These are phyloP conservation scores for Pythium brachiatum DNA, from an alignment of 352 stramenopile genomes.

Conservation along the genomic window DNA sequence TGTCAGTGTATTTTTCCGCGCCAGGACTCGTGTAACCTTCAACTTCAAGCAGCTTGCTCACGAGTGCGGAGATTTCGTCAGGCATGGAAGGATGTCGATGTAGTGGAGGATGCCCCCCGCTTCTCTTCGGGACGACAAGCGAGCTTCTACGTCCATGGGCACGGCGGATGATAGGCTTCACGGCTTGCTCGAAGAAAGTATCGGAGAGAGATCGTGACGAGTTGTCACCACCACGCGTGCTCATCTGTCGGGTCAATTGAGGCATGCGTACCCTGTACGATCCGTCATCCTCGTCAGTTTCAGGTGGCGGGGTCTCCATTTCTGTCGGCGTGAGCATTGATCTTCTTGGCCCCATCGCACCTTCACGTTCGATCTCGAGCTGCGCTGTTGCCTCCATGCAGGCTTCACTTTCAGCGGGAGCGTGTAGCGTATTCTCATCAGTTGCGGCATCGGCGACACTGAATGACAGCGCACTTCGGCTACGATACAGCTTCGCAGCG, in stretches of 20 bases:
- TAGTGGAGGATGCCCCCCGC: conserved; percentile 13
- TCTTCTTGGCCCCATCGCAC: not conserved
- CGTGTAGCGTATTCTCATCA: not conserved
- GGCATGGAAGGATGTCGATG: conserved; percentile 36
- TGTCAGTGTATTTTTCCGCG: not conserved
- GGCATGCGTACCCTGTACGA: not conserved
- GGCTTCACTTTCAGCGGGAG: not conserved
- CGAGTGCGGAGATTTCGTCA: conserved; percentile 41
- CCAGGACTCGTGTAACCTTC: conserved; percentile 39
- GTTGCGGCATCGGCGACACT: not conserved
- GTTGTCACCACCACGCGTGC: not conserved
- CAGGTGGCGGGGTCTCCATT: not conserved
- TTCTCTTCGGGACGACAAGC: conserved; percentile 5
- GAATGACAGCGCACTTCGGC: not conserved
- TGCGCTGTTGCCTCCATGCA: not conserved
- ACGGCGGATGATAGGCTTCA: conserved; percentile 1
- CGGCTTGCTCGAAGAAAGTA: conserved; percentile 1
- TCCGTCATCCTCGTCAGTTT: not conserved
- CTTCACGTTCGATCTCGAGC: not conserved
- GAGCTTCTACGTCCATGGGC: conserved; percentile 5
- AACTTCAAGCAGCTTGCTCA: conserved; percentile 45
- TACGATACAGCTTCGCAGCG: not conserved
- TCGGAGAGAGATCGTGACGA: not conserved
- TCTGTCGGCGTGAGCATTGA: not conserved
- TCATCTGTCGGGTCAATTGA: not conserved